Percentiles rank a stretch among this genome's conserved stretches.
Conservation (phyloP, 1,284 basidiomycete species). For the Erythrobasidium hasegawianum region DNA sequence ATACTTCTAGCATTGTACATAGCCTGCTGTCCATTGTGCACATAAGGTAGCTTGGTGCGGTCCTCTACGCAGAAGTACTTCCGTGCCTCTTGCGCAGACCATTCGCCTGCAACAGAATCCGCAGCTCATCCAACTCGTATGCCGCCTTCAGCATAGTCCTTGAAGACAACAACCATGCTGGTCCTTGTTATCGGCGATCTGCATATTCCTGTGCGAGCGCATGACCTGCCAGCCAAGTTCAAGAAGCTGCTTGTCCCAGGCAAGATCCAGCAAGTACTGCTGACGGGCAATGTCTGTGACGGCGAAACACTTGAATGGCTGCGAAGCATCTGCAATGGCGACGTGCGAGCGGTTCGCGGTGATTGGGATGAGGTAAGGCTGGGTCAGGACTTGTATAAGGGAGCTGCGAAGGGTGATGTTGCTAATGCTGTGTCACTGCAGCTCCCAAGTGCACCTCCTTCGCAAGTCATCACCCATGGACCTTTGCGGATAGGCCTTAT, state of each 20-base stretch:
- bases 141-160: too few relatives aligned
- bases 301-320: conserved; percentile 96
- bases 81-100: too few relatives aligned
- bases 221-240: conserved; percentile 92
- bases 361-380: conserved; percentile 83
- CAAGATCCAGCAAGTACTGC: conserved; percentile 96
- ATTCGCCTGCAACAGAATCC: too few relatives aligned
- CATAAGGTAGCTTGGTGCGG: too few relatives aligned
- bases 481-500: conserved; percentile 90
- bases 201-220: conserved; percentile 76
- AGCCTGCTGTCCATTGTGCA: too few relatives aligned
- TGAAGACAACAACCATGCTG: conserved; percentile 58
- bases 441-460: conserved; percentile 72
- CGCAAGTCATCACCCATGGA: conserved; percentile 73
- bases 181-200: conserved; percentile 92
- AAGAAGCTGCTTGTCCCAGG: conserved; percentile 93
- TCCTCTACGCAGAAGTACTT: too few relatives aligned
- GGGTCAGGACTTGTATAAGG: not conserved
- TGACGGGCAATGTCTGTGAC: conserved; percentile 94
- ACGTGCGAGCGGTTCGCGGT: conserved; percentile 85
- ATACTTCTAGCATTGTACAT: too few relatives aligned
- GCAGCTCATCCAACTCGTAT: too few relatives aligned
- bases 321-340: conserved; percentile 81
- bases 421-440: conserved; percentile 46
- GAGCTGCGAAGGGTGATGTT: not conserved